Evolutionary conservation across 2,329 filamentous ascomycete genomes (phyloP).

Genomic region (Ceratocystis papillata): DNA sequence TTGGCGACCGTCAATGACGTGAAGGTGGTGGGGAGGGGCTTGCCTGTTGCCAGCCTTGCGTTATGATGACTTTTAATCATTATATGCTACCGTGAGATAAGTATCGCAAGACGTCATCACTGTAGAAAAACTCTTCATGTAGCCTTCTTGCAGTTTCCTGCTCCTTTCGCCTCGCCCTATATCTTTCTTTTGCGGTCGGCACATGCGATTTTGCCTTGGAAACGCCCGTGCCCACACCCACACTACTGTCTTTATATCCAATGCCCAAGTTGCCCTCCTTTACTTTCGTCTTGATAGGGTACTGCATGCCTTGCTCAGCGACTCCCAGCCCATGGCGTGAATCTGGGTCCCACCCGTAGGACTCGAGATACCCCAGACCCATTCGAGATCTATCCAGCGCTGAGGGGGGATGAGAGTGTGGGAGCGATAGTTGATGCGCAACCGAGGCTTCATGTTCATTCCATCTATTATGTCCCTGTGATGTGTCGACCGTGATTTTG

Average conservation of each 20-base stretch:
- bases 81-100: constrained; percentile 32
- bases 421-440: constrained; percentile 59
- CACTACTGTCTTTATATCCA: constrained; percentile 42
- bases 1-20: not conserved
- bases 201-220: constrained; percentile 38
- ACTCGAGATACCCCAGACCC: constrained; percentile 54
- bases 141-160: constrained; percentile 53
- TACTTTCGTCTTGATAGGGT: constrained; percentile 59
- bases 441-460: constrained; percentile 49
- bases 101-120: constrained; percentile 66
- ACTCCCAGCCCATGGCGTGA: constrained; percentile 60
- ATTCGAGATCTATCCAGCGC: constrained; percentile 59
- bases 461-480: constrained; percentile 25
- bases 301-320: constrained; percentile 58
- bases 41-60: not conserved
- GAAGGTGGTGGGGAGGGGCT: no score
- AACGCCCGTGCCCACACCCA: constrained; percentile 28
- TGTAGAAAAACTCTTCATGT: constrained; percentile 60
- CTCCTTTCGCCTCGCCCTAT: constrained; percentile 50
- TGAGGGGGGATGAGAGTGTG: constrained; percentile 61
- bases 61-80: not conserved
- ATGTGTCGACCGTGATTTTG: constrained; percentile 30
- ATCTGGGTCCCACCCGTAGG: constrained; percentile 67
- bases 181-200: constrained; percentile 60
- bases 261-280: constrained; percentile 70